These are phyloP conservation scores for Ophiocordyceps robertsii DNA, from an alignment of 2,329 filamentous ascomycete species.

Conservation along the genomic window DNA sequence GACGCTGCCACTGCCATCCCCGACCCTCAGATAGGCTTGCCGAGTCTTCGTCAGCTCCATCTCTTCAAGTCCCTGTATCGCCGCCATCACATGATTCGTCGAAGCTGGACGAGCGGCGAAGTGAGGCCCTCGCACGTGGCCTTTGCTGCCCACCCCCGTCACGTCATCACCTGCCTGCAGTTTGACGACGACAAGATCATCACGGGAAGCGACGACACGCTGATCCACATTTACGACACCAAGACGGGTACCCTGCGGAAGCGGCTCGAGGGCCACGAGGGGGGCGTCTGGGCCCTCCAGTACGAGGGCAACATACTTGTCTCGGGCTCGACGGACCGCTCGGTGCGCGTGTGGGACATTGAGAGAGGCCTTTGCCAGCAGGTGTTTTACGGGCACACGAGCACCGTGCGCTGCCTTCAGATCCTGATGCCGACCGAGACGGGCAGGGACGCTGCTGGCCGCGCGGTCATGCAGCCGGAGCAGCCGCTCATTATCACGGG, in stretches of 20 bases:
- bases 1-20: slow-evolving; percentile 74
- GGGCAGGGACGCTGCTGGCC: slow-evolving; percentile 57
- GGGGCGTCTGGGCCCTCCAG: slow-evolving; percentile 93
- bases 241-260: slow-evolving; percentile 78
- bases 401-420: slow-evolving; percentile 88
- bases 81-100: slow-evolving; percentile 78
- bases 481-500: slow-evolving; percentile 95
- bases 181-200: slow-evolving; percentile 98
- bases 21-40: slow-evolving; percentile 65
- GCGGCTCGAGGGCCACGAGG: slow-evolving; percentile 84
- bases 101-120: slow-evolving; percentile 81
- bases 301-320: slow-evolving; percentile 93
- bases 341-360: slow-evolving; percentile 99
- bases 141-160: slow-evolving; percentile 88
- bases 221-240: slow-evolving; percentile 97
- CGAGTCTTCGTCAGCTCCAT: slow-evolving; percentile 70
- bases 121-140: slow-evolving; percentile 83
- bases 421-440: slow-evolving; percentile 80
- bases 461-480: slow-evolving; percentile 76
- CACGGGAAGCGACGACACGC: slow-evolving; percentile 91
- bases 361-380: slow-evolving; percentile 86
- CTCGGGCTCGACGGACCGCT: slow-evolving; percentile 89
- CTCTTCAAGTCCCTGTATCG: slow-evolving; percentile 95
- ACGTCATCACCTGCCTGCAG: slow-evolving; percentile 94
- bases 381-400: slow-evolving; percentile 94